These are phyloP conservation scores for Neofusicoccum cordaticola DNA, from an alignment of 2,329 filamentous ascomycete genomes.

Conservation along the genomic window DNA sequence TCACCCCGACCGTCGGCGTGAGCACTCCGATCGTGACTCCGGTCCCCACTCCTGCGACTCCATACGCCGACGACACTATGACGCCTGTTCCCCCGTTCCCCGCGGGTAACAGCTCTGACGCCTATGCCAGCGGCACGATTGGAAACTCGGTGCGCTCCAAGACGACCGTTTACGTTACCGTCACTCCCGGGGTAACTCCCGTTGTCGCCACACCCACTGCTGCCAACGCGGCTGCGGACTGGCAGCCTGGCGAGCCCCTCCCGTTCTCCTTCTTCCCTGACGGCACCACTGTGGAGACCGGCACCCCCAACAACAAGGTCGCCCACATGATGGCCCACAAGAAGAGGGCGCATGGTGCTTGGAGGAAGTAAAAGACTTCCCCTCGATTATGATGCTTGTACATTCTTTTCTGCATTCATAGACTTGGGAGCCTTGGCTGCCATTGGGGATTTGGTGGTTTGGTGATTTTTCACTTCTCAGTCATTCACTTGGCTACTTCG, in stretches of 20 bases:
- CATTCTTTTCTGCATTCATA: neutral
- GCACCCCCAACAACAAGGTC: constrained; percentile 1
- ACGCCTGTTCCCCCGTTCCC: neutral
- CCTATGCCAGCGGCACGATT: neutral
- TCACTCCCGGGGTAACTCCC: neutral
- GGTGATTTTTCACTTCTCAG: neutral
- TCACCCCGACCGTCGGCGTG: neutral
- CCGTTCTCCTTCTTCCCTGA: neutral
- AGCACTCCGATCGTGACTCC: neutral
- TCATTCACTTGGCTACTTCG: neutral
- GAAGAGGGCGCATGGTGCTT: constrained; percentile 3
- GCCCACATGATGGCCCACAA: constrained; percentile 14
- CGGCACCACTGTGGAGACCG: neutral
- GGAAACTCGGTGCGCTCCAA: constrained; percentile 1
- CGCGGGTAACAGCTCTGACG: neutral
- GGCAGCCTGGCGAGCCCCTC: constrained; percentile 13
- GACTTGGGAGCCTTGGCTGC: neutral
- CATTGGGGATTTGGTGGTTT: neutral
- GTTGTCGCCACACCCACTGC: constrained; percentile 22
- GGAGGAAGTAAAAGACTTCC: constrained; percentile 1
- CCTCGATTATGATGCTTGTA: neutral
- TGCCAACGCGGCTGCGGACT: constrained; percentile 26
- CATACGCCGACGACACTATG: neutral
- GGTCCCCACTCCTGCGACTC: neutral
- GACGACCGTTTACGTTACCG: neutral